A percentile compares a stretch with the other conserved stretches of the same genome.
Evolutionary conservation across 495 filamentous ascomycete genomes (phyloP).

Genomic region (Trichocladium antarcticum): DNA sequence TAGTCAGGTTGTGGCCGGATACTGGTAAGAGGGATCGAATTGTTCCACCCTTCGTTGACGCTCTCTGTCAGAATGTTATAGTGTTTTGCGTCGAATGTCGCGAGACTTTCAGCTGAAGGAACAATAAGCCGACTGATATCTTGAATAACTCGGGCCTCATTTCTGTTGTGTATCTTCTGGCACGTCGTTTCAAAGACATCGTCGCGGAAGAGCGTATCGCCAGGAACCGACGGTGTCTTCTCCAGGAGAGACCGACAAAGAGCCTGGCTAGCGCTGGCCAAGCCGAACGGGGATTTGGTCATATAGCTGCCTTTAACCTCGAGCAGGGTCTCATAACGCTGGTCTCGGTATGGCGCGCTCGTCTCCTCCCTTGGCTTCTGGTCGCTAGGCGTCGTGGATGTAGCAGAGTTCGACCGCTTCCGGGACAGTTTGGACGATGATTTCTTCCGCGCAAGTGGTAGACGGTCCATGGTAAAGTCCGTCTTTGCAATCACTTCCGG

Average conservation of each 20-base stretch:
- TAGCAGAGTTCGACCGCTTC: slow-evolving; percentile 26
- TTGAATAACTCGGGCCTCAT: slow-evolving; percentile 30
- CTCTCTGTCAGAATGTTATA: slow-evolving; percentile 31
- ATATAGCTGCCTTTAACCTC: not conserved
- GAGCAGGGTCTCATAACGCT: not conserved
- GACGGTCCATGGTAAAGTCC: slow-evolving; percentile 10
- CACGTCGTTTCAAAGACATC: slow-evolving; percentile 27
- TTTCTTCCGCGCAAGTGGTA: slow-evolving; percentile 25
- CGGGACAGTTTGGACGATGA: slow-evolving; percentile 6
- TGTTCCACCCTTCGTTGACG: slow-evolving; percentile 36
- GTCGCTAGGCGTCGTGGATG: not conserved
- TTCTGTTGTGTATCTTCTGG: slow-evolving; percentile 22
- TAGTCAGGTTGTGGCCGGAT: slow-evolving; percentile 29
- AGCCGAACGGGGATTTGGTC: too few relatives aligned
- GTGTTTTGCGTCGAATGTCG: slow-evolving; percentile 19
- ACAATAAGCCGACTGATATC: slow-evolving; percentile 31
- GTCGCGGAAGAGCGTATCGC: slow-evolving; percentile 29
- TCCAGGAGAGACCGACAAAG: slow-evolving; percentile 4
- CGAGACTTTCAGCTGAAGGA: slow-evolving; percentile 28
- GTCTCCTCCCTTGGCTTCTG: slow-evolving; percentile 19
- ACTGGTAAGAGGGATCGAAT: slow-evolving; percentile 4
- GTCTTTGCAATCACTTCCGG: not conserved
- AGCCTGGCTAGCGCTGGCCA: too few relatives aligned
- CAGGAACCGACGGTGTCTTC: slow-evolving; percentile 22
- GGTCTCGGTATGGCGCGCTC: not conserved